phyloP scores from a whole-genome alignment of 139 green algal genomes.

The Picochlorum sp. region DNA sequence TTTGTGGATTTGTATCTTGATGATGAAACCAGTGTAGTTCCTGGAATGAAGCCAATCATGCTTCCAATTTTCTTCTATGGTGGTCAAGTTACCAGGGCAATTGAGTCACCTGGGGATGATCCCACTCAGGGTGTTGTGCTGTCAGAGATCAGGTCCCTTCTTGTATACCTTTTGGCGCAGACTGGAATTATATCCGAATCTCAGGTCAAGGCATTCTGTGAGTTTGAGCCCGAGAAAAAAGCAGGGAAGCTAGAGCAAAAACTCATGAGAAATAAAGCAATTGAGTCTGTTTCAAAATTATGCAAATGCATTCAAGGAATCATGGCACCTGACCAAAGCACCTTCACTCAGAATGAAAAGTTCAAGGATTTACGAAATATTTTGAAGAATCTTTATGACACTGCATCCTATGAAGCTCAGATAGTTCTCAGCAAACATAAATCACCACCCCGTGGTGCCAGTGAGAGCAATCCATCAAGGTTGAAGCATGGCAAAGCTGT shows the following conservation, averaged over 20 bases:
- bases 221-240: slow-evolving; percentile 21
- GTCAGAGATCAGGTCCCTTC: slow-evolving; percentile 51
- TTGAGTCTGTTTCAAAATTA: slow-evolving; percentile 17
- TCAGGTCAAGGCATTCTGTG: slow-evolving; percentile 24
- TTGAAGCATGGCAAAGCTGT: slow-evolving; percentile 12
- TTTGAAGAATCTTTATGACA: slow-evolving; percentile 5
- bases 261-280: slow-evolving; percentile 8
- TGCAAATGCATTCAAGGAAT: slow-evolving; percentile 22
- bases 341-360: neutral
- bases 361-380: neutral
- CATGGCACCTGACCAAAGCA: neutral
- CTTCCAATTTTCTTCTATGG: slow-evolving; percentile 67
- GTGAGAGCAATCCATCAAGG: slow-evolving; percentile 8
- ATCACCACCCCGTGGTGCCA: neutral
- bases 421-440: slow-evolving; percentile 15
- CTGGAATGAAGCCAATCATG: slow-evolving; percentile 57
- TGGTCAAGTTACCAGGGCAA: slow-evolving; percentile 40
- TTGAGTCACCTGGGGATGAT: slow-evolving; percentile 23
- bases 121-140: slow-evolving; percentile 52
- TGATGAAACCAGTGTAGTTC: slow-evolving; percentile 20
- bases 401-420: slow-evolving; percentile 2
- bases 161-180: slow-evolving; percentile 49
- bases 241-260: slow-evolving; percentile 24
- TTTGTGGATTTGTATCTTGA: slow-evolving; percentile 39
- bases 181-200: slow-evolving; percentile 34